These are phyloP conservation scores for Trichoderma sp. DNA, from an alignment of 2,329 filamentous ascomycete genomes.

Conservation along the genomic window DNA sequence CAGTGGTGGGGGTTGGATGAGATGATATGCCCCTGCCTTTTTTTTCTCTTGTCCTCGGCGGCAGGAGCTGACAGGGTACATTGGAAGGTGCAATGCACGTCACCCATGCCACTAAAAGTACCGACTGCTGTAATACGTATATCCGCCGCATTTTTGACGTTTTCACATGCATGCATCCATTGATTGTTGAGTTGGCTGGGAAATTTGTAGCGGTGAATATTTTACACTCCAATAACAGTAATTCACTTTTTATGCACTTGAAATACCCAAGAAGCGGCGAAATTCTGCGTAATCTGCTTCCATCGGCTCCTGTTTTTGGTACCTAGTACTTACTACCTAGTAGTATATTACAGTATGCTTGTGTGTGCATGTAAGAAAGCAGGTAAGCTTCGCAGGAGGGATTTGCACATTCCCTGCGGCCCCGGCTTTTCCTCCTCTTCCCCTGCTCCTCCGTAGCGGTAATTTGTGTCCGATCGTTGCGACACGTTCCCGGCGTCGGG, in stretches of 20 bases:
- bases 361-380: not conserved
- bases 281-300: not conserved
- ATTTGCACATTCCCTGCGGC: not conserved
- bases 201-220: not conserved
- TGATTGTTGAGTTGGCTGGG: not conserved
- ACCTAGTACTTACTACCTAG: no score
- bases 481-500: not conserved
- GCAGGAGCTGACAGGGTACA: not conserved
- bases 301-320: no score
- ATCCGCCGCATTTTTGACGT: not conserved
- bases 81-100: not conserved
- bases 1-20: not conserved
- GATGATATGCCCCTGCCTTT: not conserved
- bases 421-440: not conserved
- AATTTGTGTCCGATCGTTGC: not conserved
- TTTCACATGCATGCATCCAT: no score
- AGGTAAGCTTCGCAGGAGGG: not conserved
- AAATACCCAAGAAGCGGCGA: not conserved
- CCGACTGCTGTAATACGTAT: no score
- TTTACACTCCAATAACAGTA: not conserved
- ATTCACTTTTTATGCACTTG: no score
- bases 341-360: not conserved
- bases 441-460: not conserved
- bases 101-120: not conserved
- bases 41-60: not conserved